These are phyloP conservation scores for Yamadazyma dendronema DNA, from an alignment of 1,139 yeast genomes.

Conservation along the genomic window DNA sequence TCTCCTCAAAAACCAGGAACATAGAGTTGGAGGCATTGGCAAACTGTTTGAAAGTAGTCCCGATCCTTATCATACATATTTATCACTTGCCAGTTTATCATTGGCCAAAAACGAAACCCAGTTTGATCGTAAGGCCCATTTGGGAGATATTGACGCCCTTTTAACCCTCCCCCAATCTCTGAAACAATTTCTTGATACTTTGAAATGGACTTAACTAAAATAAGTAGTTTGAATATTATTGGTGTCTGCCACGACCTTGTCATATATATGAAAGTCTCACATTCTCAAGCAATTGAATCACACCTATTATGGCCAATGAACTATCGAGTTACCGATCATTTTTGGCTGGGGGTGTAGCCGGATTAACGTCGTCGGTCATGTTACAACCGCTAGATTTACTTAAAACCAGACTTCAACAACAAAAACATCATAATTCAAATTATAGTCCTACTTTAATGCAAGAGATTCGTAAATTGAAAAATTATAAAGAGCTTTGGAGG, in stretches of 20 bases:
- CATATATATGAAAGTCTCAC: too few relatives aligned
- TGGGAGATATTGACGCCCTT: constrained; percentile 24
- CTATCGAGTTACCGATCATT: constrained; percentile 17
- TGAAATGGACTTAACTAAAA: too few relatives aligned
- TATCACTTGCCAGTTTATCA: constrained; percentile 59
- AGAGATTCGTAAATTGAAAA: constrained; percentile 47
- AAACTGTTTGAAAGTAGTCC: constrained; percentile 63
- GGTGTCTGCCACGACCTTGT: not conserved
- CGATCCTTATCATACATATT: constrained; percentile 66
- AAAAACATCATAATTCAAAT: constrained; percentile 34
- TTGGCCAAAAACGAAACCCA: constrained; percentile 29
- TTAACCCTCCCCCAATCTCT: constrained; percentile 27
- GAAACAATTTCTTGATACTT: constrained; percentile 16
- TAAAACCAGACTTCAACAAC: constrained; percentile 88
- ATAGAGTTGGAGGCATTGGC: constrained; percentile 77
- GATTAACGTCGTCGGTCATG: constrained; percentile 75
- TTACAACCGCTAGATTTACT: constrained; percentile 89
- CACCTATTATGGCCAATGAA: constrained; percentile 14
- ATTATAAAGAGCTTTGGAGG: constrained; percentile 71
- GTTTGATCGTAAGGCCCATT: constrained; percentile 14
- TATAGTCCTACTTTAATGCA: constrained; percentile 37
- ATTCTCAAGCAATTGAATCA: not conserved
- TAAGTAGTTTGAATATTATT: too few relatives aligned
- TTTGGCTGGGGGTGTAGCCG: constrained; percentile 77
- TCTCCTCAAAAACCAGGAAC: constrained; percentile 64